Evolutionary conservation across 2,329 filamentous ascomycete species (phyloP).

Genomic region (Alternaria triticina): DNA sequence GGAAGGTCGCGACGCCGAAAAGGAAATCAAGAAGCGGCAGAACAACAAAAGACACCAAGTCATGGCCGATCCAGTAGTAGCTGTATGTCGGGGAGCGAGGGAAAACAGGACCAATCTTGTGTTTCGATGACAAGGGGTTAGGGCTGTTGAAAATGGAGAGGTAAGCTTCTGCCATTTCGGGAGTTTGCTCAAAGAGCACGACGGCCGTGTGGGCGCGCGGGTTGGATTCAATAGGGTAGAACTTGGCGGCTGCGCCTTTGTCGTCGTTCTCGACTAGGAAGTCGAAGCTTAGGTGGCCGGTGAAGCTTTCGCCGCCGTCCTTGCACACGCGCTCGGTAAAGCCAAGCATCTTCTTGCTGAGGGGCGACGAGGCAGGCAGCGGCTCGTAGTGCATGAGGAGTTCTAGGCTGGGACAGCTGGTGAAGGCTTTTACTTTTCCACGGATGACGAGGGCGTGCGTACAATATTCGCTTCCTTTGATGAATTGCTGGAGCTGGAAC

Average conservation of each 20-base stretch:
- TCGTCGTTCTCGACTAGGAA: slow-evolving; percentile 64
- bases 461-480: slow-evolving; percentile 69
- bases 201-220: slow-evolving; percentile 73
- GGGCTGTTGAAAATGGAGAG: slow-evolving; percentile 30
- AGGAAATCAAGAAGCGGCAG: slow-evolving; percentile 41
- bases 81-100: slow-evolving; percentile 28
- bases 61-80: slow-evolving; percentile 73
- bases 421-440: slow-evolving; percentile 69
- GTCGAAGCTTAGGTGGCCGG: slow-evolving; percentile 75
- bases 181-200: slow-evolving; percentile 60
- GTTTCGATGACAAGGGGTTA: slow-evolving; percentile 7
- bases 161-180: slow-evolving; percentile 38
- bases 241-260: slow-evolving; percentile 41
- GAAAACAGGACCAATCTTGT: slow-evolving; percentile 17
- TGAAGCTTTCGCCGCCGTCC: slow-evolving; percentile 59
- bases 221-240: slow-evolving; percentile 76
- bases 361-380: slow-evolving; percentile 60
- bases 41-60: slow-evolving; percentile 61
- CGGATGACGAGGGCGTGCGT: slow-evolving; percentile 73
- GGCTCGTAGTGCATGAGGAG: slow-evolving; percentile 71
- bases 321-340: slow-evolving; percentile 68
- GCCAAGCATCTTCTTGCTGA: slow-evolving; percentile 66
- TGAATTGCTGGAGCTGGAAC: slow-evolving; percentile 74
- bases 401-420: slow-evolving; percentile 68
- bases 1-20: slow-evolving; percentile 21